Evolutionary conservation across 1,284 basidiomycete species (phyloP).

Genomic region (Sanghuangporus baumii): DNA sequence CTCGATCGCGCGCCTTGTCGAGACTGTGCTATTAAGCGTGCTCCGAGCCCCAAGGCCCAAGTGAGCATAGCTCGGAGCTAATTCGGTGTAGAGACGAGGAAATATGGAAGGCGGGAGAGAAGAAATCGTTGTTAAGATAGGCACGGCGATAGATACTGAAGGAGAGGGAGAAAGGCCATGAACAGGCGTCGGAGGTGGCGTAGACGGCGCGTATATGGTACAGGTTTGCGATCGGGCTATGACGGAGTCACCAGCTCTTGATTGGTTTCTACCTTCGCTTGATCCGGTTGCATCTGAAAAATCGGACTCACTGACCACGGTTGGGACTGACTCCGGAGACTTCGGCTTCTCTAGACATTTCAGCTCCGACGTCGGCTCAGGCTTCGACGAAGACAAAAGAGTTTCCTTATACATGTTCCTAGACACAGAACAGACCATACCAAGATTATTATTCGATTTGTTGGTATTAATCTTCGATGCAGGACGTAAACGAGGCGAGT

Average conservation of each 20-base stretch:
- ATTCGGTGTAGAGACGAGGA: constrained; percentile 4
- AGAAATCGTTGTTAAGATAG: not conserved
- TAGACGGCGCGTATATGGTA: not conserved
- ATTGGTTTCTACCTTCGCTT: too few species aligned
- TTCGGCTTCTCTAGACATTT: not conserved
- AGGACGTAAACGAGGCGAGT: not conserved
- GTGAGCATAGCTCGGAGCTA: not conserved
- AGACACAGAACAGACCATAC: not conserved
- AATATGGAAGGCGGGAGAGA: not conserved
- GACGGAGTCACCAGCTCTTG: not conserved
- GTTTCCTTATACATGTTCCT: not conserved
- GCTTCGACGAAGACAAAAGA: not conserved
- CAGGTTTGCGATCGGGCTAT: not conserved
- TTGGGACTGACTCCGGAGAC: not conserved
- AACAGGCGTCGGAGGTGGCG: not conserved
- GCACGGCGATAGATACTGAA: not conserved
- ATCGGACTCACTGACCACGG: not conserved
- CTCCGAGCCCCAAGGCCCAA: not conserved
- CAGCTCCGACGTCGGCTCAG: not conserved
- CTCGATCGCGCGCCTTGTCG: not conserved
- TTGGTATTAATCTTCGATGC: not conserved
- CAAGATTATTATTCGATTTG: not conserved
- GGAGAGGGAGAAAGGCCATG: not conserved
- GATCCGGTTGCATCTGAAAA: not conserved
- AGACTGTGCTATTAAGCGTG: not conserved